Evolutionary conservation across 2,329 filamentous ascomycete species (phyloP).

Genomic region (Trichoderma afroharzianum): DNA sequence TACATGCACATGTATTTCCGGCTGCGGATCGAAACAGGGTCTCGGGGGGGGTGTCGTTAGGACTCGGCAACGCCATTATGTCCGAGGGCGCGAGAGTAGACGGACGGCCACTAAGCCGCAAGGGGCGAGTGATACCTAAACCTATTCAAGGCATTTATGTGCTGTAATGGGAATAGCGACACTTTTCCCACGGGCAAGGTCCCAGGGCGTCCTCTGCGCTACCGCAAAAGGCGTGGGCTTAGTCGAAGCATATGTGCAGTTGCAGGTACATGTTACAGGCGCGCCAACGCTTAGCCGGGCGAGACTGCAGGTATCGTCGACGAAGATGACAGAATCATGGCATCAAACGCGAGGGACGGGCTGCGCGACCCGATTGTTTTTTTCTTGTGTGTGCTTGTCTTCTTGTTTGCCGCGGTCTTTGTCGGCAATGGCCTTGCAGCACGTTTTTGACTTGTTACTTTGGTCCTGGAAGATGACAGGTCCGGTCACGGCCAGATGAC

Average conservation of each 20-base stretch:
- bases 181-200: background rate
- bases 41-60: slow-evolving; percentile 19
- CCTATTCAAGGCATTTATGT: background rate
- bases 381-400: too few species aligned
- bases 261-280: background rate
- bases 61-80: slow-evolving; percentile 38
- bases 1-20: slow-evolving; percentile 1
- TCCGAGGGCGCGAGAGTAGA: slow-evolving; percentile 32
- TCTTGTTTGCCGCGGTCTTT: background rate
- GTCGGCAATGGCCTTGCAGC: background rate
- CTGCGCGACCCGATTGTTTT: background rate
- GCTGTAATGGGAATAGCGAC: background rate
- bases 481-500: background rate
- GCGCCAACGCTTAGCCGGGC: background rate
- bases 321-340: slow-evolving; percentile 2
- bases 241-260: background rate
- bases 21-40: slow-evolving; percentile 10
- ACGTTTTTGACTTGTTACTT: background rate
- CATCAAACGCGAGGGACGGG: background rate
- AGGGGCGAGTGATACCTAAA: background rate
- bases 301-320: background rate
- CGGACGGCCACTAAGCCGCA: background rate
- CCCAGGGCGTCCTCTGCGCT: background rate
- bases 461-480: background rate
- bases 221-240: background rate